Percentiles rank a stretch among this genome's conserved stretches.
phyloP scores from a whole-genome alignment of 805 yeast genomes.

The Lipomyces starkeyi region DNA sequence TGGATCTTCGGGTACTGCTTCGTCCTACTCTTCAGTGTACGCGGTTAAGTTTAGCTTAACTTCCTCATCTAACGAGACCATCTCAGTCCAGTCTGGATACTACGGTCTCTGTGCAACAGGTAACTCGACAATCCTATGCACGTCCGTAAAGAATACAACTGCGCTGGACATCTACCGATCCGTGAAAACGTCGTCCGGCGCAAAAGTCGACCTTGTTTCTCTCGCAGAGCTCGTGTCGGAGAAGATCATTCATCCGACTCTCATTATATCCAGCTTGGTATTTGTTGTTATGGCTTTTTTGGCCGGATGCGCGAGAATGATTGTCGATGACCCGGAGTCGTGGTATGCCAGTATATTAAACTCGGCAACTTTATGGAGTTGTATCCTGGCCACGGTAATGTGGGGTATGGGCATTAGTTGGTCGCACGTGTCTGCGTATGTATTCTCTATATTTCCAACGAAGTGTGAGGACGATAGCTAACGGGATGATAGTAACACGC shows the following conservation, averaged over 20 bases:
- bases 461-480: background rate
- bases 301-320: background rate
- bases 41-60: slow-evolving; percentile 23
- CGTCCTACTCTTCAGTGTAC: slow-evolving; percentile 33
- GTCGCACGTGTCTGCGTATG: slow-evolving; percentile 30
- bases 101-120: slow-evolving; percentile 31
- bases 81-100: slow-evolving; percentile 26
- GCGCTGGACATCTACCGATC: slow-evolving; percentile 9
- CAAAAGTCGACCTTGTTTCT: slow-evolving; percentile 31
- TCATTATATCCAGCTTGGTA: slow-evolving; percentile 49
- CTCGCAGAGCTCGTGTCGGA: slow-evolving; percentile 36
- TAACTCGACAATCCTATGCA: slow-evolving; percentile 13
- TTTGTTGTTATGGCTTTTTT: slow-evolving; percentile 43
- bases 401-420: slow-evolving; percentile 30
- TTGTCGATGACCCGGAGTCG: slow-evolving; percentile 14
- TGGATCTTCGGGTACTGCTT: slow-evolving; percentile 28
- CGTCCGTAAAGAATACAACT: slow-evolving; percentile 14
- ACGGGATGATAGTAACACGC: slow-evolving; percentile 13
- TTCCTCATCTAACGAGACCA: slow-evolving; percentile 14
- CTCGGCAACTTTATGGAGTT: slow-evolving; percentile 24
- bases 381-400: slow-evolving; percentile 22
- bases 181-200: slow-evolving; percentile 15
- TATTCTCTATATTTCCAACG: background rate
- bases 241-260: slow-evolving; percentile 49
- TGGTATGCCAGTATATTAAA: slow-evolving; percentile 12